phyloP scores from a whole-genome alignment of 2,329 filamentous ascomycete genomes.

The Pseudogymnoascus sp. region DNA sequence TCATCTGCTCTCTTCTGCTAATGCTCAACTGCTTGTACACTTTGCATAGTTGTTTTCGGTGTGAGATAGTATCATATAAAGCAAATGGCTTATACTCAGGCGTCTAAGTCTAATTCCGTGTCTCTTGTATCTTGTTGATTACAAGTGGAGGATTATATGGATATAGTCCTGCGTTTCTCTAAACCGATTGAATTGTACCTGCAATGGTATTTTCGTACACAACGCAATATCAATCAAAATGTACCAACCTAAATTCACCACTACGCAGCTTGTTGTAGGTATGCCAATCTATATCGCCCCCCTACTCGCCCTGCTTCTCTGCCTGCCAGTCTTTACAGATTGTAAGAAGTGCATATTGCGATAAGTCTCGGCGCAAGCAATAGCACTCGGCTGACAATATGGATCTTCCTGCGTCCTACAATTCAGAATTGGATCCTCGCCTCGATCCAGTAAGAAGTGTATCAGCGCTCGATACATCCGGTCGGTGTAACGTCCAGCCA shows the following conservation, averaged over 20 bases:
- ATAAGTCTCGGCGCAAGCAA: background rate
- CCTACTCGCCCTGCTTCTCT: background rate
- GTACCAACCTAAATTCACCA: background rate
- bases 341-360: background rate
- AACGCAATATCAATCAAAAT: background rate
- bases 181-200: no score
- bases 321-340: background rate
- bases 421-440: conserved; percentile 12
- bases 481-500: background rate
- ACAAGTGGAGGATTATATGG: no score
- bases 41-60: no score
- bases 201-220: background rate
- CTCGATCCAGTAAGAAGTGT: conserved; percentile 11
- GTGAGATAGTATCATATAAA: no score
- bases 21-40: no score
- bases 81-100: no score
- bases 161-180: no score
- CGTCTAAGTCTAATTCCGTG: no score
- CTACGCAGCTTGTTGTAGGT: background rate
- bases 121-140: no score
- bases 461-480: background rate
- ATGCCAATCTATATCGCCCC: background rate
- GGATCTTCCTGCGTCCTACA: background rate
- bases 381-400: background rate
- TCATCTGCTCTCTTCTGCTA: no score